Percentiles rank a stretch among this genome's conserved stretches.
These are phyloP conservation scores for Lotus japonicus DNA, from an alignment of 306 rosid genomes.

Conservation along the genomic window DNA sequence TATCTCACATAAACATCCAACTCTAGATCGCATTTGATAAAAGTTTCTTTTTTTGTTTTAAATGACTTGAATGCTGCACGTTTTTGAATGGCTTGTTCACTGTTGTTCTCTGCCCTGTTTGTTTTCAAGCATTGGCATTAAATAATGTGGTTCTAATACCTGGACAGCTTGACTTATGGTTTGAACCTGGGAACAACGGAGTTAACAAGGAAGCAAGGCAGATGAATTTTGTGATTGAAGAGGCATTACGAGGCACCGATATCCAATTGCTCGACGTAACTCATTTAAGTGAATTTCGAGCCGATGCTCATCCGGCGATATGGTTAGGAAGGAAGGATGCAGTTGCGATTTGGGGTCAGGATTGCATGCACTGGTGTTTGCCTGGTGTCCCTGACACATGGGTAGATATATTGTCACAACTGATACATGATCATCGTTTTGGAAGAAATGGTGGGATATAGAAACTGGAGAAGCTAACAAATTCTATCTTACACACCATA, in stretches of 20 bases:
- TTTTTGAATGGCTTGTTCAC: neutral
- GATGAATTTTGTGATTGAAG: conserved; percentile 54
- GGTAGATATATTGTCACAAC: conserved; percentile 68
- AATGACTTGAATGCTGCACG: neutral
- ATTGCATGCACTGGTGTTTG: conserved; percentile 95
- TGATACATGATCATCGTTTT: conserved; percentile 31
- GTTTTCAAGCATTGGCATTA: conserved; percentile 1
- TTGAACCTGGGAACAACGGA: conserved; percentile 79
- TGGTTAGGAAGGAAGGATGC: conserved; percentile 93
- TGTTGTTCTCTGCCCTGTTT: neutral
- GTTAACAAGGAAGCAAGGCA: conserved; percentile 77
- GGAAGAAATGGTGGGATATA: neutral
- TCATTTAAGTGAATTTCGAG: conserved; percentile 77
- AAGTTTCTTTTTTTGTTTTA: neutral
- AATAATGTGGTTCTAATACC: conserved; percentile 33
- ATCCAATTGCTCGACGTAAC: conserved; percentile 60
- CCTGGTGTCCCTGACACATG: conserved; percentile 89
- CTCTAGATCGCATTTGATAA: conserved; percentile 1
- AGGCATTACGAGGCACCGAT: conserved; percentile 43
- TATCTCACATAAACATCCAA: neutral
- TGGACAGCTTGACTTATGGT: conserved; percentile 76
- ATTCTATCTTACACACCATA: neutral
- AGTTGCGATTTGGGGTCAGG: conserved; percentile 80
- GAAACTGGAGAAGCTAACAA: neutral
- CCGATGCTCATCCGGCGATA: conserved; percentile 83